Base-by-base conservation (phyloP, 2,329 filamentous ascomycete genomes). In the Scytalidium sp. region DNA sequence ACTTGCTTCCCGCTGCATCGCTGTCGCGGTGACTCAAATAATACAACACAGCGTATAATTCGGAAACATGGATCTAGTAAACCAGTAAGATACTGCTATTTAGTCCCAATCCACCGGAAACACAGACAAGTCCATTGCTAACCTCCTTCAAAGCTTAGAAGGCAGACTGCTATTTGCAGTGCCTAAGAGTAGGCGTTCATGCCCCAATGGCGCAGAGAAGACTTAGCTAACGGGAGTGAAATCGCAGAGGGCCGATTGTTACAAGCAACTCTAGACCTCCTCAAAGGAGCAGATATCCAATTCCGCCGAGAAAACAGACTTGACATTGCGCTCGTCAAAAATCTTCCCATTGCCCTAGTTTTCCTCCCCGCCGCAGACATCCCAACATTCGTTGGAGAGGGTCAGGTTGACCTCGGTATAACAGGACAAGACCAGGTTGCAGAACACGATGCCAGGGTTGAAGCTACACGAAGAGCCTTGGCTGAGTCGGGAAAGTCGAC, bases 331-430 rank as follows among this genome's bases (percentile, higher is more conserved):
- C 85, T 99, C 21, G 94, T 97, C 66, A 96, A 97, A 78, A 99
- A 99, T 73, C 84, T 94, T 22, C 90, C 89, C 29, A 90, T 99
- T 62, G 94, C 94, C 15, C 88, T 99, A 53, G 85, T 99, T 66
- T 99, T 99, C 77, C 87, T 99, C 21, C 94, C 94, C 23, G 94
- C 93, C 32, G 92, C 91, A 59, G 94, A 99, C 68, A 99, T 99
- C 65, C 94, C 94, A 4, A 96, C 91, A 36, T 97, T 97, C 66
- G 92, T 99, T 43, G 93, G 93, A 50, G 92, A 97, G 72, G 94
- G 94, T 51, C 86, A 87, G 55, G 90, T 96, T 43, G 92, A 96
- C 65, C 78, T 99, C 15, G 94, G 94, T 55, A 99, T 99, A 66
- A 97, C 94, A 0, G 94, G 94, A 45, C 83, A 84, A 63, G 94